These are phyloP conservation scores for Serendipita sp. DNA, from an alignment of 768 basidiomycete genomes.

Conservation along the genomic window DNA sequence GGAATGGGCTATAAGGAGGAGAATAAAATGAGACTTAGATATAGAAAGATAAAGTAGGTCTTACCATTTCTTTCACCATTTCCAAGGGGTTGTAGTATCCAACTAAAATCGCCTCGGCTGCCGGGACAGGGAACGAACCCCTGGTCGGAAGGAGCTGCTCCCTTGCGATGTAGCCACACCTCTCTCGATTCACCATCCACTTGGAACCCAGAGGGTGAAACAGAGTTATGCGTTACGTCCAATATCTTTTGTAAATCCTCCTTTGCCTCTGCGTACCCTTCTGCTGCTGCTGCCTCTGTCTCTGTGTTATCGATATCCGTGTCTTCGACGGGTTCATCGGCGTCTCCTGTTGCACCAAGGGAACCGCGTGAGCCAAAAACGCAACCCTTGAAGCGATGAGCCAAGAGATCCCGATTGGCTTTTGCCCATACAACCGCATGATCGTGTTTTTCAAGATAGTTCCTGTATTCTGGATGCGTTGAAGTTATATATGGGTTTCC, in stretches of 20 bases:
- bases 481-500: constrained; percentile 21
- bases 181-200: constrained; percentile 8
- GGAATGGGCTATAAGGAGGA: constrained; percentile 17
- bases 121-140: constrained; percentile 25
- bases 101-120: constrained; percentile 25
- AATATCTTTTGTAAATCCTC: constrained; percentile 18
- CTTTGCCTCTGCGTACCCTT: background rate
- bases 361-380: constrained; percentile 11
- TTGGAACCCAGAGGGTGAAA: constrained; percentile 16
- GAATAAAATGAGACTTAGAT: background rate
- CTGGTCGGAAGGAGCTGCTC: constrained; percentile 23
- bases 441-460: constrained; percentile 23
- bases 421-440: constrained; percentile 25
- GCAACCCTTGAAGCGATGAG: constrained; percentile 22
- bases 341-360: background rate
- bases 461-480: constrained; percentile 17
- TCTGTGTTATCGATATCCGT: background rate
- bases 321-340: background rate
- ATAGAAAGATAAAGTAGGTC: background rate
- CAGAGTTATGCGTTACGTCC: constrained; percentile 26
- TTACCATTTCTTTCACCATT: constrained; percentile 23
- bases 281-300: no score
- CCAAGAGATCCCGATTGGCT: constrained; percentile 25
- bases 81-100: constrained; percentile 21
- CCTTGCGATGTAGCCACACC: constrained; percentile 25